Percentiles rank a stretch among this genome's conserved stretches.
These are phyloP conservation scores for Excoecaria cochinchinensis DNA, from an alignment of 345 rosid genomes.

Conservation along the genomic window DNA sequence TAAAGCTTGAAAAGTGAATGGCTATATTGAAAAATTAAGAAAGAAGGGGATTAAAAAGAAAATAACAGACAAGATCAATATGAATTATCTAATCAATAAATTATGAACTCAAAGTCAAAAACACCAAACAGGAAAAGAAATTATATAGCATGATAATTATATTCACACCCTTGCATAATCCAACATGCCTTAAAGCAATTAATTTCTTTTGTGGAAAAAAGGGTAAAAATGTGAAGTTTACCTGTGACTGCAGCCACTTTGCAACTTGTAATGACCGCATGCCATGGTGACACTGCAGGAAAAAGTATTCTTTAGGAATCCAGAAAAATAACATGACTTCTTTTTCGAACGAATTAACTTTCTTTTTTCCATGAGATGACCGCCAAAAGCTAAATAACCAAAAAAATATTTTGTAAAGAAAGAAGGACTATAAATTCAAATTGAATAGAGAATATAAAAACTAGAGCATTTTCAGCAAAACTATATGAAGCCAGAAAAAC, in stretches of 20 bases:
- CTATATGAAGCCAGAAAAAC: neutral
- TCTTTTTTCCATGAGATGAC: neutral
- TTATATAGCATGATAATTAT: neutral
- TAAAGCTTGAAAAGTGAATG: too few relatives aligned
- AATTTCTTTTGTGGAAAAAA: neutral
- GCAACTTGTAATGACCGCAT: conserved; percentile 82
- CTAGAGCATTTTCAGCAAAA: neutral
- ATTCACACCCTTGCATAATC: neutral
- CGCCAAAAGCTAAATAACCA: neutral
- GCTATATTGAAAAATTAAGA: too few relatives aligned
- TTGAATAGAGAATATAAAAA: neutral
- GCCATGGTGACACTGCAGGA: conserved; percentile 82
- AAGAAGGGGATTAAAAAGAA: too few relatives aligned
- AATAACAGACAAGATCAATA: too few relatives aligned
- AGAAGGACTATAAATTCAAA: neutral
- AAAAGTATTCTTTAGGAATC: neutral
- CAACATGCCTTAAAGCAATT: conserved; percentile 2
- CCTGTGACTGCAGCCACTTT: conserved; percentile 87
- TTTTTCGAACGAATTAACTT: neutral
- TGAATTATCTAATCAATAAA: neutral
- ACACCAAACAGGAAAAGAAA: neutral
- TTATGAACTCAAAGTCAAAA: neutral
- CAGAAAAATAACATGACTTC: neutral
- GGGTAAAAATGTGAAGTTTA: conserved; percentile 17
- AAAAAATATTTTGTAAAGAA: neutral